These are phyloP conservation scores for Backusella luteola DNA, from an alignment of 192 early-diverging fungal genomes.

Conservation along the genomic window DNA sequence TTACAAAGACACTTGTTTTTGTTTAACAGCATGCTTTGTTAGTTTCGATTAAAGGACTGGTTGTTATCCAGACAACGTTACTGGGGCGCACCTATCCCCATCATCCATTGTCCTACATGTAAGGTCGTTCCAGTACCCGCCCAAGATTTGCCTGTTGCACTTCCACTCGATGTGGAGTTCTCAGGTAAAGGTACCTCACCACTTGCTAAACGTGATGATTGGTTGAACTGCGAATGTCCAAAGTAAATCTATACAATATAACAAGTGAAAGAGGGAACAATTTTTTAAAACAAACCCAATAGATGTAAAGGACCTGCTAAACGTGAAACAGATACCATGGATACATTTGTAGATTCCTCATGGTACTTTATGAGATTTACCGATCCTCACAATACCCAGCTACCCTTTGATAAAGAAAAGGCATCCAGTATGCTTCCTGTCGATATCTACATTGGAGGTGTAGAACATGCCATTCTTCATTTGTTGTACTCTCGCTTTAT, in stretches of 20 bases:
- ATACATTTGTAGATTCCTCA: slow-evolving; percentile 97
- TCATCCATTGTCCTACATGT: slow-evolving; percentile 84
- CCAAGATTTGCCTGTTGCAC: slow-evolving; percentile 69
- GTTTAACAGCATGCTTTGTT: slow-evolving; percentile 4
- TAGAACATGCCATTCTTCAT: slow-evolving; percentile 94
- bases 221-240: slow-evolving; percentile 78
- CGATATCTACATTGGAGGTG: slow-evolving; percentile 92
- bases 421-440: slow-evolving; percentile 71
- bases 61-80: slow-evolving; percentile 91
- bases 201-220: slow-evolving; percentile 57
- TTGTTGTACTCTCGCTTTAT: slow-evolving; percentile 92
- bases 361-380: slow-evolving; percentile 93
- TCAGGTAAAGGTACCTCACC: slow-evolving; percentile 71
- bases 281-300: neutral
- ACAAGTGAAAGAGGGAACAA: slow-evolving; percentile 25
- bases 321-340: slow-evolving; percentile 93
- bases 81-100: slow-evolving; percentile 97
- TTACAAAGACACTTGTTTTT: neutral
- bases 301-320: slow-evolving; percentile 71
- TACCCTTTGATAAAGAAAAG: slow-evolving; percentile 50
- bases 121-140: slow-evolving; percentile 85
- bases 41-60: slow-evolving; percentile 92
- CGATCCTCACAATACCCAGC: slow-evolving; percentile 67
- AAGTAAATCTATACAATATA: slow-evolving; percentile 42
- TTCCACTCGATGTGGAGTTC: slow-evolving; percentile 62